Percentiles rank a stretch among this genome's conserved stretches.
These are phyloP conservation scores for Davidsoniella virescens DNA, from an alignment of 2,329 filamentous ascomycete species.

Conservation along the genomic window DNA sequence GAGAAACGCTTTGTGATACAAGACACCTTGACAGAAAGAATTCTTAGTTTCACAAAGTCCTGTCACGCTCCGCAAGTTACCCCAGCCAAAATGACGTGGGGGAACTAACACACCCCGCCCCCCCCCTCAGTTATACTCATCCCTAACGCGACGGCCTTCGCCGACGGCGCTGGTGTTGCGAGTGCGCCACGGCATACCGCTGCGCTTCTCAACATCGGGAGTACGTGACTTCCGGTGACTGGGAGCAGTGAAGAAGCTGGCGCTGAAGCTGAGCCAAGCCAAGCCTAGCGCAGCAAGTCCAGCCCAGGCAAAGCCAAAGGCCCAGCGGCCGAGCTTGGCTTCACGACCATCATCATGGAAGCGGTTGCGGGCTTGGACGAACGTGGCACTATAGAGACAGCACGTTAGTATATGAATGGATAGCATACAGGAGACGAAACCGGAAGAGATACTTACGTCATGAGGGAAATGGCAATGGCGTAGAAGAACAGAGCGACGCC, in stretches of 20 bases:
- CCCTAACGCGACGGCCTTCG: conserved; percentile 46
- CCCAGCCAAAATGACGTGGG: too few relatives aligned
- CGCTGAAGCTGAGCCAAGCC: conserved; percentile 49
- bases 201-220: conserved; percentile 9
- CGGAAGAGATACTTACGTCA: conserved; percentile 45
- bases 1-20: too few relatives aligned
- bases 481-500: conserved; percentile 52
- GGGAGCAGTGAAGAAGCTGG: conserved; percentile 28
- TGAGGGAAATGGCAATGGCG: conserved; percentile 48
- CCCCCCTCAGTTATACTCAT: conserved; percentile 42
- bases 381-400: conserved; percentile 29
- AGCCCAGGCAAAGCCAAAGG: conserved; percentile 65
- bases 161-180: conserved; percentile 24
- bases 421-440: background rate
- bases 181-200: conserved; percentile 10
- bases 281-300: conserved; percentile 50
- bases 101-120: too few relatives aligned
- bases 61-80: too few relatives aligned
- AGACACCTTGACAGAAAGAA: too few relatives aligned
- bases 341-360: conserved; percentile 40
- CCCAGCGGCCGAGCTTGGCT: conserved; percentile 48
- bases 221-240: conserved; percentile 26
- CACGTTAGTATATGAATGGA: conserved; percentile 14
- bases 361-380: conserved; percentile 51
- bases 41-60: too few relatives aligned